These are phyloP conservation scores for Fusarium sp. DNA, from an alignment of 2,329 filamentous ascomycete genomes.

Conservation along the genomic window DNA sequence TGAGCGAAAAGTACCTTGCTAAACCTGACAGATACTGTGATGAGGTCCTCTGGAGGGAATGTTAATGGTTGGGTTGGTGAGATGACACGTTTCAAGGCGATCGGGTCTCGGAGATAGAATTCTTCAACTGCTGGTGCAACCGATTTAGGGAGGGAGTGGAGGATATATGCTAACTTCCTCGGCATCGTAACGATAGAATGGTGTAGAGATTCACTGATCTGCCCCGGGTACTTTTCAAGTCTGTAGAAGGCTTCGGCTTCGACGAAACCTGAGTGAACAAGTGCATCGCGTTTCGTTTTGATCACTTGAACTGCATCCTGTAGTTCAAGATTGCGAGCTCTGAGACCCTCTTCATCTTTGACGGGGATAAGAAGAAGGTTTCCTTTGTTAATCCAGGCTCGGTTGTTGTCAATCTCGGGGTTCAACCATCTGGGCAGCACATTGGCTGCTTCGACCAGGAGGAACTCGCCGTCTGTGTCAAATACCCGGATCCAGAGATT, in stretches of 20 bases:
- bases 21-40: slow-evolving; percentile 82
- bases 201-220: slow-evolving; percentile 81
- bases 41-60: slow-evolving; percentile 82
- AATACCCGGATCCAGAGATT: slow-evolving; percentile 84
- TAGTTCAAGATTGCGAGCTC: slow-evolving; percentile 64
- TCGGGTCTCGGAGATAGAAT: slow-evolving; percentile 90
- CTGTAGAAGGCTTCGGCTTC: slow-evolving; percentile 93
- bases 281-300: slow-evolving; percentile 60
- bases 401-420: slow-evolving; percentile 86
- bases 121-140: slow-evolving; percentile 87
- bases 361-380: slow-evolving; percentile 78
- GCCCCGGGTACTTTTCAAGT: slow-evolving; percentile 81
- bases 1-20: slow-evolving; percentile 93
- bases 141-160: slow-evolving; percentile 78
- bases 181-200: slow-evolving; percentile 78
- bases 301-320: slow-evolving; percentile 72
- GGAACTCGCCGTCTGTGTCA: slow-evolving; percentile 93
- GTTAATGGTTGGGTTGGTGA: slow-evolving; percentile 61
- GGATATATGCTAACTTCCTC: slow-evolving; percentile 80
- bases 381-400: slow-evolving; percentile 88
- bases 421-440: slow-evolving; percentile 89
- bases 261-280: slow-evolving; percentile 78
- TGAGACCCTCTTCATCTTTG: slow-evolving; percentile 44
- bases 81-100: slow-evolving; percentile 75
- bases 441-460: slow-evolving; percentile 92